A percentile compares a stretch with the other conserved stretches of the same genome.
Conservation (phyloP, 1,284 basidiomycete genomes). For the Heterobasidion occidentale region DNA sequence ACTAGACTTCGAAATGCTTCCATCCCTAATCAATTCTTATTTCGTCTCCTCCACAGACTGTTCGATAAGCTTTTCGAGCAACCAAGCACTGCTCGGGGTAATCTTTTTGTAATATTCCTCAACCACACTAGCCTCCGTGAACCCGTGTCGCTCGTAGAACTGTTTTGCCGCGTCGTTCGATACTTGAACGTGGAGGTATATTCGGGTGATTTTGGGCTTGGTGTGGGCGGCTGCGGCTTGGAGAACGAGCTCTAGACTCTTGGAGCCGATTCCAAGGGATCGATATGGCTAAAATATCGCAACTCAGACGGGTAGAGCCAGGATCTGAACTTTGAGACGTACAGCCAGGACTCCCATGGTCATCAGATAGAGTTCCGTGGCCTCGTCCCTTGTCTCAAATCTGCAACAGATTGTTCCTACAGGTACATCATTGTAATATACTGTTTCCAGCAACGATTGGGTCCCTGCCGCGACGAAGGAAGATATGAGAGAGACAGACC, state of each 20-base stretch:
- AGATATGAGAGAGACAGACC: slow-evolving; percentile 29
- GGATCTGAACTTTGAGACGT: slow-evolving; percentile 12
- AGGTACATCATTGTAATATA: slow-evolving; percentile 82
- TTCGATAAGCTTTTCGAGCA: slow-evolving; percentile 50
- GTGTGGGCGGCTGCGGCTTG: slow-evolving; percentile 46
- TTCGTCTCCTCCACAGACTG: neutral
- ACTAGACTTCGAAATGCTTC: neutral
- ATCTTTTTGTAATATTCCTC: slow-evolving; percentile 81
- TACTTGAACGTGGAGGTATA: slow-evolving; percentile 75
- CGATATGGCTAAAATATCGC: slow-evolving; percentile 59
- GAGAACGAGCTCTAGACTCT: slow-evolving; percentile 57
- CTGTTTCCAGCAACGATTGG: slow-evolving; percentile 27
- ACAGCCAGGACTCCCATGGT: slow-evolving; percentile 81
- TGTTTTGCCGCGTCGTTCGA: slow-evolving; percentile 63
- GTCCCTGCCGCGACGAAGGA: neutral
- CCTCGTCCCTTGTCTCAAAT: slow-evolving; percentile 54
- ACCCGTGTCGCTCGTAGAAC: slow-evolving; percentile 76
- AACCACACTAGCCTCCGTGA: slow-evolving; percentile 53
- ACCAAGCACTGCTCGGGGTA: slow-evolving; percentile 69
- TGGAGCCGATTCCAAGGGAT: slow-evolving; percentile 61
- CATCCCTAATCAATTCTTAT: neutral
- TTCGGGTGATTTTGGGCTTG: slow-evolving; percentile 54
- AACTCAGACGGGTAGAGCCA: slow-evolving; percentile 2
- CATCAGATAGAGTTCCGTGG: slow-evolving; percentile 66
- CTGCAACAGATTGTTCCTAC: slow-evolving; percentile 78